Evolutionary conservation across 148 eudicot species (phyloP).

Genomic region (Amaranthus palmeri): DNA sequence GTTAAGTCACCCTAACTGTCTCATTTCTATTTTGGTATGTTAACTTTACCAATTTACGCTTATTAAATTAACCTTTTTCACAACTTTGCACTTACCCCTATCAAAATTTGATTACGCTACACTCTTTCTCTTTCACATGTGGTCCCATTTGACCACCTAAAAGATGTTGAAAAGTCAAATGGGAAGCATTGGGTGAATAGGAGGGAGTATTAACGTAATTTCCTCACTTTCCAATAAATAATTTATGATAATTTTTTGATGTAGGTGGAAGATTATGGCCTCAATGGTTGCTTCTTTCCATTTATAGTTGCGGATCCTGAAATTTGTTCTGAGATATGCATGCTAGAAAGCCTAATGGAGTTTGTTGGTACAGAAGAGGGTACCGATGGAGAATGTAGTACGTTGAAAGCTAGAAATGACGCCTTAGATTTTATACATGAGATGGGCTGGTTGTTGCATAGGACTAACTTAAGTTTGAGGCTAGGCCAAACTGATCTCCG

Average conservation of each 20-base stretch:
- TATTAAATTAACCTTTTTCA: too few species aligned
- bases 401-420: conserved; percentile 30
- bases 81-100: too few species aligned
- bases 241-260: not conserved
- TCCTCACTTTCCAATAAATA: not conserved
- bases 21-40: too few species aligned
- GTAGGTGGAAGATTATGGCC: conserved; percentile 82
- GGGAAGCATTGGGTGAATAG: too few species aligned
- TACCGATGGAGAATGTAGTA: conserved; percentile 23
- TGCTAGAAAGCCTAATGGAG: conserved; percentile 57
- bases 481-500: conserved; percentile 28
- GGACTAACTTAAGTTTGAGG: conserved; percentile 36
- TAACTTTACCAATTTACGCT: too few species aligned
- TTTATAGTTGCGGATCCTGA: conserved; percentile 86
- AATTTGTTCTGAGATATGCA: conserved; percentile 84
- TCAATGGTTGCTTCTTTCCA: conserved; percentile 77
- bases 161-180: too few species aligned
- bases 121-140: too few species aligned
- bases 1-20: too few species aligned
- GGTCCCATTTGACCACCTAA: too few species aligned
- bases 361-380: conserved; percentile 27
- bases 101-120: too few species aligned
- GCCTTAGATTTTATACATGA: conserved; percentile 84
- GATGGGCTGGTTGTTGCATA: conserved; percentile 96
- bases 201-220: too few species aligned